Base-by-base conservation (phyloP, 2,329 filamentous ascomycete species). In the Saccharata proteae region DNA sequence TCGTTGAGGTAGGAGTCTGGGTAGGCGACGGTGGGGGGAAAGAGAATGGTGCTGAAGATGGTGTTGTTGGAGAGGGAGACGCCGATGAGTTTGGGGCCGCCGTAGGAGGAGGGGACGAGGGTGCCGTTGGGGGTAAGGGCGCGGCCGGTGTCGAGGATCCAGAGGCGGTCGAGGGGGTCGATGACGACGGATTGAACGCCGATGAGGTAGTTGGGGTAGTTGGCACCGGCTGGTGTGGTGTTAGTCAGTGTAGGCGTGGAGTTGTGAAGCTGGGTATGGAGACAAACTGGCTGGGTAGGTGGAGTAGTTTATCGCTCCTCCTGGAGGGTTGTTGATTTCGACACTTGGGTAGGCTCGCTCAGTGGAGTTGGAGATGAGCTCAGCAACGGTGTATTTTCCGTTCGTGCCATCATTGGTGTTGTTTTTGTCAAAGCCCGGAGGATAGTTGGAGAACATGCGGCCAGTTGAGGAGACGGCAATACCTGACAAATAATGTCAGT, bases 61-160 rank as follows among this genome's bases (percentile, higher is more conserved):
- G 49, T 47, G 43, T 69, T 53, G 30, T 50, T 64, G 4, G 42
- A 43, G 4, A 70, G 50, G 38, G 66, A 44, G 8, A 71, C 55
- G 6, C 62, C 60, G 7, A 70, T 40, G 7, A 71, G 51, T 38
- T 70, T 71, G 0, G 65, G 62, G 0, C 67, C 66, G 20, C 66
- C 66, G 16, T 56, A 54, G 1, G 54, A 48, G 1, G 65, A 55
- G 1, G 46, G 43, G 7, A 68, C 52, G 8, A 67, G 56, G 0
- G 55, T 59, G 4, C 61, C 61, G 26, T 65, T 54, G 0, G 45
- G 40, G 4, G 53, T 54, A n/a, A 53, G 43, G 1, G 57, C 58
- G 14, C 65, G 55, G 6, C 65, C 66, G 3, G 65, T 69, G 38
- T 71, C 67, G 6, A 70, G 56, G 30, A 70, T 61, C 65, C 65